phyloP scores from a whole-genome alignment of 129 eudicot genomes.

The Chrysanthemum lavandulifolium region DNA sequence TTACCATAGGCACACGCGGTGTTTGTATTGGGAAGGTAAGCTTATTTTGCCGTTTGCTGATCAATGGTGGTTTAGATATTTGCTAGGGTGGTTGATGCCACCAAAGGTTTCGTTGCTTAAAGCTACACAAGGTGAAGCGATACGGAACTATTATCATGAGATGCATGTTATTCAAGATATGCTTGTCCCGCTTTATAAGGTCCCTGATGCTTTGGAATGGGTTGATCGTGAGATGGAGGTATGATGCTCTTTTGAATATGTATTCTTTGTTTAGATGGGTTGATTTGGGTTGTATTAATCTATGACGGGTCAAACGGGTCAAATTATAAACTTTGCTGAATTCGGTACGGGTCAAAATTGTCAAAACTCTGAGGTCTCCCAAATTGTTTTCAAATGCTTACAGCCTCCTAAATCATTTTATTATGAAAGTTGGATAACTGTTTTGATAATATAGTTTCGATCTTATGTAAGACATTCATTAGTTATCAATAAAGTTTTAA shows the following conservation, averaged over 20 bases:
- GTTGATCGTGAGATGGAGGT: slow-evolving; percentile 94
- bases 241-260: neutral
- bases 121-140: slow-evolving; percentile 94
- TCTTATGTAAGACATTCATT: neutral
- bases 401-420: neutral
- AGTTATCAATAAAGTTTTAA: neutral
- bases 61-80: slow-evolving; percentile 83
- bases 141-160: slow-evolving; percentile 88
- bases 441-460: neutral
- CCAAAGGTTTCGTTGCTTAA: slow-evolving; percentile 89
- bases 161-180: slow-evolving; percentile 92
- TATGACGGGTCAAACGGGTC: neutral
- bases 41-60: slow-evolving; percentile 88
- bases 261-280: neutral
- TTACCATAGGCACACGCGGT: slow-evolving; percentile 91
- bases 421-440: neutral
- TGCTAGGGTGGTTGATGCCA: slow-evolving; percentile 90
- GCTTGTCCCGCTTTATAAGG: slow-evolving; percentile 94
- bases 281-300: neutral
- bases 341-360: neutral
- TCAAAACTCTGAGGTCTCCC: neutral
- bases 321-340: neutral
- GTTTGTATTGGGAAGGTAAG: slow-evolving; percentile 93
- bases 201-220: slow-evolving; percentile 85
- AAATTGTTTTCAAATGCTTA: neutral